Base-by-base conservation (phyloP, 495 filamentous ascomycete genomes). In the Hamigera avellanea region DNA sequence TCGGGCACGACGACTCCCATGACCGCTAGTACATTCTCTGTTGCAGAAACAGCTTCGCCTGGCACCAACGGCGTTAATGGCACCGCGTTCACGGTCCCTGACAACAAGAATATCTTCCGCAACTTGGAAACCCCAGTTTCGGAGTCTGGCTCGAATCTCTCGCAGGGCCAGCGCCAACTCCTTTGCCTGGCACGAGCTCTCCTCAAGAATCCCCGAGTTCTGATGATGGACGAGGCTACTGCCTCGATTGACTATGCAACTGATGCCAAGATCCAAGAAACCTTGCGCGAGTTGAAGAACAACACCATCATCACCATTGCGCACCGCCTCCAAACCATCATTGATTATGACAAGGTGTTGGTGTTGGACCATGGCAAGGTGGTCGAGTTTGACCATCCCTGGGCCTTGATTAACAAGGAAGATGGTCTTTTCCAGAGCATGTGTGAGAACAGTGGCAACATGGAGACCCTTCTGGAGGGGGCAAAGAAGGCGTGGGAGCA, bases 211-310 rank as follows among this genome's bases (percentile, higher is more conserved):
- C 91, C 93, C 0, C 83, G 80, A 29, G 91, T 99, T 13, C 65
- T 99, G 3, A 80, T 99, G 53, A 96, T 99, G 91, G 93, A 99
- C 59, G 93, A 99, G 66, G 93, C 93, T 13, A 99, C 93, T 16
- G 93, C 91, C 0, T 93, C 86, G 1, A 96, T 99, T 53, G 93
- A 99, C 67, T 96, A 96, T 59, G 78, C 77, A 23, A 99, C 91
- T 12, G 93, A 99, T 50, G 64, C 76, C 41, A 95, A 95, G 59
- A 96, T 99, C 52, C 93, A 99, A 56, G 83, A 83, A 38, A 95
- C 93, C 0, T 82, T 99, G 39, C 80, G 85, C 26, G 85, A 95
- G 53, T 67, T 96, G 26, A 66, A 62, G 39, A 78, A 80, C 28
- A 87, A 80, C 60, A 99, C 93, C 8, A 93, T 93, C 54, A 87